Conservation (phyloP, 257 asterid genomes). For the Scutellaria minor region DNA sequence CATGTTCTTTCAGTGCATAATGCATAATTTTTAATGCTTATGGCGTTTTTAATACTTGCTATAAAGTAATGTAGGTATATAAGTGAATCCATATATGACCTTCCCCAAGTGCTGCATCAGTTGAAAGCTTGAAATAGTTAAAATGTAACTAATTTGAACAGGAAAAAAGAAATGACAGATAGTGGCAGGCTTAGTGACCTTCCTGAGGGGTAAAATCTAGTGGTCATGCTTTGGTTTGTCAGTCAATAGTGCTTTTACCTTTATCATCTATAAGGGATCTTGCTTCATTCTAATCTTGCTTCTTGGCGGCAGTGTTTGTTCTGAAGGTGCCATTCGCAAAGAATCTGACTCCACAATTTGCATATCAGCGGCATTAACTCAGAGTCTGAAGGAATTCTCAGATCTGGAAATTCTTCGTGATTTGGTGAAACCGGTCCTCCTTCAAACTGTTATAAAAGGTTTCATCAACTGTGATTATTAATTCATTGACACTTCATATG, state of each 20-base stretch:
- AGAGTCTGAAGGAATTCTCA: conserved; percentile 36
- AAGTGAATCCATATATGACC: too few relatives aligned
- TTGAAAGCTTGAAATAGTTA: background rate
- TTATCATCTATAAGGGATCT: conserved; percentile 23
- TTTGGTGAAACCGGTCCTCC: conserved; percentile 70
- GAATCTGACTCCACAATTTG: conserved; percentile 47
- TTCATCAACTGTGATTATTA: conserved; percentile 22
- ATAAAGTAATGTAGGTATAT: too few relatives aligned
- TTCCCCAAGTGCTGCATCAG: background rate
- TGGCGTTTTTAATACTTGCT: too few relatives aligned
- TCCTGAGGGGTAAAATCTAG: conserved; percentile 7
- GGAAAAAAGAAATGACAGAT: conserved; percentile 4
- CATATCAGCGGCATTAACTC: conserved; percentile 60
- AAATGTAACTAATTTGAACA: background rate
- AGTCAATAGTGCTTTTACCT: conserved; percentile 4
- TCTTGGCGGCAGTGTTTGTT: conserved; percentile 61
- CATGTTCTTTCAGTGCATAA: background rate
- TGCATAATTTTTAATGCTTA: background rate
- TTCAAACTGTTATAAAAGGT: conserved; percentile 85
- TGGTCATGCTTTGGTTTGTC: conserved; percentile 12
- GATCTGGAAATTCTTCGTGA: conserved; percentile 63
- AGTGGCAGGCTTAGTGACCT: conserved; percentile 24
- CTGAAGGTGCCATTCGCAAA: conserved; percentile 44
- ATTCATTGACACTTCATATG: conserved; percentile 13
- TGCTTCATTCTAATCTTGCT: conserved; percentile 36